Base-by-base conservation (phyloP, 2,329 filamentous ascomycete species). In the Talaromyces sp. region DNA sequence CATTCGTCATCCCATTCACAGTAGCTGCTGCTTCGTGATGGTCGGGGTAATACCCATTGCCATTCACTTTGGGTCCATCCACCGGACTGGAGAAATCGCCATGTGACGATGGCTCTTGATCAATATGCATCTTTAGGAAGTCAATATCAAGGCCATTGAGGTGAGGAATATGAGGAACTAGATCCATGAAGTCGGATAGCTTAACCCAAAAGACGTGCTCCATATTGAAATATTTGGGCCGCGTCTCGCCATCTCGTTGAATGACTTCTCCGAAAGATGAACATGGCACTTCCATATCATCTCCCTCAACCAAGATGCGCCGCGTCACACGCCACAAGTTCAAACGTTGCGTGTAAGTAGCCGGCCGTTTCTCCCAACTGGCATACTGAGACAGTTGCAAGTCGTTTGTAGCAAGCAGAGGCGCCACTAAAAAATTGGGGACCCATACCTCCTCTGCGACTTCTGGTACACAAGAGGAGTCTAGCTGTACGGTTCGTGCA, bases 151-250 rank as follows among this genome's bases (percentile, higher is more conserved):
- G 69, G 3, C 76, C 78, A 39, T 79, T 73, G 19, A 83, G 77
- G 70, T 83, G 81, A 37, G 79, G 78, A 67, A 82, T 76, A 66
- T 81, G 79, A 31, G 80, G 79, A 56, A 82, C 76, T 43, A 82
- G 77, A 65, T 82, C 79, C 74, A 80, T 78, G 69, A 83, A 83
- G 71, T 82, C 81, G 50, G 81, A 81, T 60, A 82, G 76, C 79
- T 78, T 81, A 66, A 83, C 77, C 82, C 82, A 83, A 68, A 83
- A 83, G 57, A 83, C 73, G 72, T 81, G 80, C 64, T 82, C 77
- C 79, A 83, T 80, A 33, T 75, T 75, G 67, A 80, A 79, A 72
- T 82, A 83, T 70, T 82, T 83, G 31, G 78, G 78, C 60, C 75
- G 72, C 27, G 78, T 79, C 69, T 81, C 79, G 58, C 72, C 74